Percentiles rank a stretch among this genome's conserved stretches.
Evolutionary conservation across 2,329 filamentous ascomycete species (phyloP).

Genomic region (Aspergillus fumigatus): DNA sequence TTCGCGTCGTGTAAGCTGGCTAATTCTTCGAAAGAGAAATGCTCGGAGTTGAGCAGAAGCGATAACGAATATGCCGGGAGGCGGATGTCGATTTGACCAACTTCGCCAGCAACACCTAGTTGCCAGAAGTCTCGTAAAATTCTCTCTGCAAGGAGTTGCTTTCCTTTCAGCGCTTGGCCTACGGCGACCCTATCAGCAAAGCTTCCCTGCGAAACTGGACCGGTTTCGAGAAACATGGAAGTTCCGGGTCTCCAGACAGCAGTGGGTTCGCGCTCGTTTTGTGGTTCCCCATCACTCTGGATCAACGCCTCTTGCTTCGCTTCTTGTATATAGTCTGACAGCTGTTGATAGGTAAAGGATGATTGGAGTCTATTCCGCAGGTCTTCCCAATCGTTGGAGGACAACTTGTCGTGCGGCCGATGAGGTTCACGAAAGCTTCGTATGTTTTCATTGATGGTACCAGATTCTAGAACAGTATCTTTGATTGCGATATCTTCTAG

Average conservation of each 20-base stretch:
- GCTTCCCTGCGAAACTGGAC: constrained; percentile 7
- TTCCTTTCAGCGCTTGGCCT: constrained; percentile 24
- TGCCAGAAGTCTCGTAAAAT: constrained; percentile 39
- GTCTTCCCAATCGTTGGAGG: constrained; percentile 23
- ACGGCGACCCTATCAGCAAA: constrained; percentile 17
- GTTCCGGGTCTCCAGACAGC: constrained; percentile 30
- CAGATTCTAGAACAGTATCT: constrained; percentile 7
- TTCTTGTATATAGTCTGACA: constrained; percentile 26
- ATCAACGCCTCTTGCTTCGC: background rate
- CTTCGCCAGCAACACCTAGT: constrained; percentile 28
- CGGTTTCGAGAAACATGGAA: constrained; percentile 25
- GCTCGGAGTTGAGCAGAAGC: constrained; percentile 28
- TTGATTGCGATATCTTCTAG: constrained; percentile 24
- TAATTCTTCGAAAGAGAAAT: constrained; percentile 36
- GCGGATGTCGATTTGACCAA: constrained; percentile 34
- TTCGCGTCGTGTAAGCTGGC: constrained; percentile 30
- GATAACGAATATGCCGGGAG: constrained; percentile 24
- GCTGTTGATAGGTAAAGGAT: constrained; percentile 33
- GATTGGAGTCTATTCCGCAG: constrained; percentile 25
- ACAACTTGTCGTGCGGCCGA: constrained; percentile 22
- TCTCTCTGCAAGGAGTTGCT: constrained; percentile 29
- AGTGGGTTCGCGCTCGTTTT: background rate
- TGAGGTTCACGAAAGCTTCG: constrained; percentile 22
- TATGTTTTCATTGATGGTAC: constrained; percentile 22
- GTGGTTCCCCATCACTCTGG: background rate